Evolutionary conservation across 169 alveolate species (phyloP).

Genomic region (Hepatocystis sp.): DNA sequence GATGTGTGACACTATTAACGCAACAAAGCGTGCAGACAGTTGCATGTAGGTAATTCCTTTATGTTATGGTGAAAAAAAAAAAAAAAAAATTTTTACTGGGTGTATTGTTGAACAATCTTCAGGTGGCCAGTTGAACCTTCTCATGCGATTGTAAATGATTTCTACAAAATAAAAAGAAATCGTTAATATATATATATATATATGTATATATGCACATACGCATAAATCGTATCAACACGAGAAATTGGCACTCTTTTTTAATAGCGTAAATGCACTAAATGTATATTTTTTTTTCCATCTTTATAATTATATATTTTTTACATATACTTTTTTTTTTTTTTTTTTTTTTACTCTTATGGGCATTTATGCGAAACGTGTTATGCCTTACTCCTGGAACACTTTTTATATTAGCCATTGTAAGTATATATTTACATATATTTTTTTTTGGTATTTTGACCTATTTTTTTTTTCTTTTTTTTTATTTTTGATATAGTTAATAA

Average conservation of each 20-base stretch:
- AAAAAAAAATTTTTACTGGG: conserved; percentile 33
- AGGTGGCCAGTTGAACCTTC: conserved; percentile 76
- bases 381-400: conserved; percentile 63
- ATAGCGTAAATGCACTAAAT: no score
- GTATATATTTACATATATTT: no score
- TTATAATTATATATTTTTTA: neutral
- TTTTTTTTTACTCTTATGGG: conserved; percentile 50
- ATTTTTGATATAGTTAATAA: no score
- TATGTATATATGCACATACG: neutral
- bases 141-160: conserved; percentile 52
- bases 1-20: neutral
- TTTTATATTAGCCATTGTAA: conserved; percentile 49
- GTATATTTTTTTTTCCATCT: neutral
- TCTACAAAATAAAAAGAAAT: conserved; percentile 15
- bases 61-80: neutral
- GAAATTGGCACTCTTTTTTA: no score
- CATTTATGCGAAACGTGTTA: conserved; percentile 67
- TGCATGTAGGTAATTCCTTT: no score
- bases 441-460: no score
- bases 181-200: neutral
- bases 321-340: neutral
- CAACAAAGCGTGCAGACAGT: no score
- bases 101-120: conserved; percentile 67
- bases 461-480: no score
- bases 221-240: no score